Base-by-base conservation (phyloP, 192 early-diverging fungal genomes). In the Podochytrium sp. region DNA sequence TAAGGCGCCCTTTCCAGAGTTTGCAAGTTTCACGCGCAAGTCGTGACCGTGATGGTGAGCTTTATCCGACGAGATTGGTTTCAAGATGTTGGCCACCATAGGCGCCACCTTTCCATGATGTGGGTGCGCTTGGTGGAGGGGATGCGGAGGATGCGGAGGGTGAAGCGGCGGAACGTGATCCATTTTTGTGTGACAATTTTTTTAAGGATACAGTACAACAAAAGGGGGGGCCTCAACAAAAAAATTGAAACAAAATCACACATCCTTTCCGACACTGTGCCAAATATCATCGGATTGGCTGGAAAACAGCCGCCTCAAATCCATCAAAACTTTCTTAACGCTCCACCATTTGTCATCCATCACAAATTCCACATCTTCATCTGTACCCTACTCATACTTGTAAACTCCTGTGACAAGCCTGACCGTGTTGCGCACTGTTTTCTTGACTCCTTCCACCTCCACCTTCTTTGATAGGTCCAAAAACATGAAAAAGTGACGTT, bases 401-500 rank as follows among this genome's bases (percentile, higher is more conserved):
- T 18, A 34, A 30, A 56, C 51, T 20, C 66, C 66, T 6, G 35
- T 35, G 1, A 69, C 51, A 25, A 69, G 35, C 33, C 40, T 27
- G 27, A 35, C 23, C 2, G 66, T 69, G 20, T 51, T 35, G 16
- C 23, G 5, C 0, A 29, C 40, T 2, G 38, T 43, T 47, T 18
- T 43, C n/a, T 25, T 3, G 4, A 27, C 40, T n/a, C 1, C 63
- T 20, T 62, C 60, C 16, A 14, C 33, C 14, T 20, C 37, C 5
- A 62, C 18, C 0, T n/a, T 34, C 60, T 16, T 25, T 27, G 58
- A 47, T 12, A 43, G 39, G 37, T 65, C 63, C 41, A 69, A 35
- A n/a, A 69, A 56, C 49, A 69, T 53, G 25, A 69, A 69, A 35
- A 69, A 69, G 35, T 41, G 66, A 32, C 66, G 66, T 1, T 27